phyloP scores from a whole-genome alignment of 805 yeast genomes.

The Barnettozyma salicaria region DNA sequence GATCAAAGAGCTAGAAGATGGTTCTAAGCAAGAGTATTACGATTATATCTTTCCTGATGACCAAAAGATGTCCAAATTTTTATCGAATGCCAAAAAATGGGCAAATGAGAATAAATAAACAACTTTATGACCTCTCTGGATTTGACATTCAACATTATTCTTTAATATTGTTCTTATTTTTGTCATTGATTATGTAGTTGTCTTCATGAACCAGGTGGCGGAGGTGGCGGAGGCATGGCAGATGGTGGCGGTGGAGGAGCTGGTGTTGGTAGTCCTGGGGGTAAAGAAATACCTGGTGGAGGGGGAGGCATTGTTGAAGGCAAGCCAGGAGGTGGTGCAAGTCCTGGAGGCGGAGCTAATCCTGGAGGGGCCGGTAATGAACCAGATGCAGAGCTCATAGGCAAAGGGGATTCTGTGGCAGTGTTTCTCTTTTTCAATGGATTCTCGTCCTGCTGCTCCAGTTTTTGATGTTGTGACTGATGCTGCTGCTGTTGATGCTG shows the following conservation, averaged over 20 bases:
- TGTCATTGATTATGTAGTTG: background rate
- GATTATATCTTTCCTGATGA: constrained; percentile 71
- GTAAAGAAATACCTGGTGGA: constrained; percentile 19
- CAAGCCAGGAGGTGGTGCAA: constrained; percentile 25
- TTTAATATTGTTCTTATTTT: no score
- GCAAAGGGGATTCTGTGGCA: constrained; percentile 6
- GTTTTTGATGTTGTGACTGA: no score
- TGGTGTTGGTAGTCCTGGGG: constrained; percentile 12
- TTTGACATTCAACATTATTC: no score
- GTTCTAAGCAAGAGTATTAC: constrained; percentile 45
- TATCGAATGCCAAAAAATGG: constrained; percentile 48
- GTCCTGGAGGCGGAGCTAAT: constrained; percentile 25
- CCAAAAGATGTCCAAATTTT: constrained; percentile 32
- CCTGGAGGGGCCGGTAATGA: constrained; percentile 10
- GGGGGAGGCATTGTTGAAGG: no score
- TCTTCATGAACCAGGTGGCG: constrained; percentile 6
- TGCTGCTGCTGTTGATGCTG: background rate
- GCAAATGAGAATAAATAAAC: constrained; percentile 26
- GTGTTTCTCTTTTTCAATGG: constrained; percentile 13
- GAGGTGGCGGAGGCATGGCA: background rate
- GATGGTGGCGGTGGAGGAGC: constrained; percentile 8
- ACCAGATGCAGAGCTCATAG: constrained; percentile 2
- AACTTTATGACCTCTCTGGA: no score
- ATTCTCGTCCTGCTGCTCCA: constrained; percentile 3
- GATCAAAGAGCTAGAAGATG: constrained; percentile 36